Conservation (phyloP, 805 yeast species). For the Candida krabiensis region DNA sequence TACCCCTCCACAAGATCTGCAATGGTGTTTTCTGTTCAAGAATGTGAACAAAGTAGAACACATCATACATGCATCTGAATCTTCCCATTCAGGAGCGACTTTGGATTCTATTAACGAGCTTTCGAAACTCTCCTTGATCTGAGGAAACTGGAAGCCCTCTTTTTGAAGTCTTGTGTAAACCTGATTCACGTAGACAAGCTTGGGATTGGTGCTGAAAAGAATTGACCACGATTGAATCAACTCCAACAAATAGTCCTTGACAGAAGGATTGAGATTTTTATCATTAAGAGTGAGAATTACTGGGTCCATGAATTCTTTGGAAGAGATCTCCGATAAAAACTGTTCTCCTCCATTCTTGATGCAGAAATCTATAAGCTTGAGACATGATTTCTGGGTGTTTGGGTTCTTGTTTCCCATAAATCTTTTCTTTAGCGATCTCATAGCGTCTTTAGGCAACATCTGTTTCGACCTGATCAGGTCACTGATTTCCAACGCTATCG, state of each 20-base stretch:
- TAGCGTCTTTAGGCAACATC: conserved; percentile 75
- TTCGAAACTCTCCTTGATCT: conserved; percentile 36
- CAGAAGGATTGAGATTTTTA: conserved; percentile 42
- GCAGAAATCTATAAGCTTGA: conserved; percentile 80
- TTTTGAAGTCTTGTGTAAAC: conserved; percentile 57
- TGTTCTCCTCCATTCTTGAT: conserved; percentile 92
- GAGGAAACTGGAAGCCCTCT: conserved; percentile 71
- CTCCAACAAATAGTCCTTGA: conserved; percentile 59
- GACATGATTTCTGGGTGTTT: conserved; percentile 70
- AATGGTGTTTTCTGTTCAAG: conserved; percentile 90
- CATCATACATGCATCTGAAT: conserved; percentile 92
- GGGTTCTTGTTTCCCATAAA: conserved; percentile 65
- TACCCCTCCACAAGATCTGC: conserved; percentile 96
- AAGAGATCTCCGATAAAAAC: conserved; percentile 73
- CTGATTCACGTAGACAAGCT: conserved; percentile 61
- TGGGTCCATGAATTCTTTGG: conserved; percentile 85
- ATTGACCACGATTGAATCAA: conserved; percentile 76
- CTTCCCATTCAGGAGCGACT: conserved; percentile 98
- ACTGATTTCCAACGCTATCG: conserved; percentile 74
- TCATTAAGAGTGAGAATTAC: conserved; percentile 47
- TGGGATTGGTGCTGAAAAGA: conserved; percentile 67
- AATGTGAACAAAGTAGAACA: conserved; percentile 80
- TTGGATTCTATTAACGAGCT: conserved; percentile 73
- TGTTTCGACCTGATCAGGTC: conserved; percentile 83
- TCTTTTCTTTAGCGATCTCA: conserved; percentile 80